A percentile compares a stretch with the other conserved stretches of the same genome.
These are phyloP conservation scores for Diversispora epigaea DNA, from an alignment of 192 early-diverging fungal species.

Conservation along the genomic window DNA sequence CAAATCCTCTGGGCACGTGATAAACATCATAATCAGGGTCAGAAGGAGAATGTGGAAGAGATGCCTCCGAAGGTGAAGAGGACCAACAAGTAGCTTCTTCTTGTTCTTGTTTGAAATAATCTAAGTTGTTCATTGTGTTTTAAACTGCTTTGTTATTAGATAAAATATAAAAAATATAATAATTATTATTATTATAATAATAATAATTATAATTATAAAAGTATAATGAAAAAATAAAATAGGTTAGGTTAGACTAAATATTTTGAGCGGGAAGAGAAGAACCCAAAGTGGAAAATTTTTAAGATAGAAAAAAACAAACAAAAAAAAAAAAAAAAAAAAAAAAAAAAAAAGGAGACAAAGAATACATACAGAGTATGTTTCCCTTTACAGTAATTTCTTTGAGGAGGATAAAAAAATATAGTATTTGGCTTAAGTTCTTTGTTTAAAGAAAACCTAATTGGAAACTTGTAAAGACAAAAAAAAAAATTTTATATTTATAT, in stretches of 20 bases:
- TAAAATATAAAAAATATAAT: background rate
- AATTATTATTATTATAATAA: background rate
- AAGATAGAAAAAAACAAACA: background rate
- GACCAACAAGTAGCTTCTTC: background rate
- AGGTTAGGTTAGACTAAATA: background rate
- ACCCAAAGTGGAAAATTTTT: background rate
- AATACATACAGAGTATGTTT: background rate
- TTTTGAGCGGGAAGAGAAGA: background rate
- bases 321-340: background rate
- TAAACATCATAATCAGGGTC: conserved; percentile 24
- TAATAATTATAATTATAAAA: background rate
- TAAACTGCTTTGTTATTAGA: background rate
- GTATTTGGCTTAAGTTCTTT: background rate
- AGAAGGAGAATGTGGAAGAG: conserved; percentile 13
- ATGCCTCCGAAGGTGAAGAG: conserved; percentile 25
- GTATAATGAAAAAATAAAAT: background rate
- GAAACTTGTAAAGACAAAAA: background rate
- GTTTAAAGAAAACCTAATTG: background rate
- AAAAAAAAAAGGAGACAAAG: background rate
- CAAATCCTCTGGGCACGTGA: conserved; percentile 30
- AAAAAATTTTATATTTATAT: conserved; percentile 5
- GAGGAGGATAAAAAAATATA: background rate
- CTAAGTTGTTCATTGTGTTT: conserved; percentile 14
- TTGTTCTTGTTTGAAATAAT: conserved; percentile 26
- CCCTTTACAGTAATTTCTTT: background rate